Base-by-base conservation (phyloP, 2,329 filamentous ascomycete species). In the Epichloe sp. region DNA sequence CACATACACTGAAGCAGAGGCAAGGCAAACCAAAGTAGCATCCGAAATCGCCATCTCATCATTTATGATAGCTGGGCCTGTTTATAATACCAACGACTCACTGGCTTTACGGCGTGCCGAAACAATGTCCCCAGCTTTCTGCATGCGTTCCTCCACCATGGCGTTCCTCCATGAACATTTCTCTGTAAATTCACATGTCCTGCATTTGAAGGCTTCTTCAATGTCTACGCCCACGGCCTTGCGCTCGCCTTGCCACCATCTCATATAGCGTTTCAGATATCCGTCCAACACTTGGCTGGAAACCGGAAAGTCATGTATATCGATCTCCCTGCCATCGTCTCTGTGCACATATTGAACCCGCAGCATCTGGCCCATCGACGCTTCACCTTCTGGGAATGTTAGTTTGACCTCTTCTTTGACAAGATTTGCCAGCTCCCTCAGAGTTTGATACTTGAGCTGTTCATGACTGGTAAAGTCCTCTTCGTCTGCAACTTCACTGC, bases 201-300 rank as follows among this genome's bases (percentile, higher is more conserved):
- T 72, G 63, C 91, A 97, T 65, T 96, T 97, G 68, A 85, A 95
- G 0, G 88, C 86, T 58, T 96, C 90, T 60, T 90, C 83, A 6
- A 94, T 76, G 6, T 79, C 75, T 3, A 96, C 90, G 0, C 91
- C 91, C 7, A 75, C 74, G 0, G 89, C 80, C 47, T 77, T 69
- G 15, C 90, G 72, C 58, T 85, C 73, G 1, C 90, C 91, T 35
- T 78, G 80, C 91, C 91, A 97, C 88, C 88, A 96, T n/a, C 74
- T 65, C 77, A 96, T 80, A 56, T 86, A 83, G 3, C 79, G 74
- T 0, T 68, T 62, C 3, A 95, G 64, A 62, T 94, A 94, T 1
- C 65, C 67, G 11, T 83, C 75, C 43, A 96, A 69, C 3, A 73
- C 73, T 1, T 71, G 64, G 0, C 76, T 70, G 51, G 91, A 84